Evolutionary conservation across 768 basidiomycete genomes (phyloP).

Genomic region (Exsudoporus frostii): DNA sequence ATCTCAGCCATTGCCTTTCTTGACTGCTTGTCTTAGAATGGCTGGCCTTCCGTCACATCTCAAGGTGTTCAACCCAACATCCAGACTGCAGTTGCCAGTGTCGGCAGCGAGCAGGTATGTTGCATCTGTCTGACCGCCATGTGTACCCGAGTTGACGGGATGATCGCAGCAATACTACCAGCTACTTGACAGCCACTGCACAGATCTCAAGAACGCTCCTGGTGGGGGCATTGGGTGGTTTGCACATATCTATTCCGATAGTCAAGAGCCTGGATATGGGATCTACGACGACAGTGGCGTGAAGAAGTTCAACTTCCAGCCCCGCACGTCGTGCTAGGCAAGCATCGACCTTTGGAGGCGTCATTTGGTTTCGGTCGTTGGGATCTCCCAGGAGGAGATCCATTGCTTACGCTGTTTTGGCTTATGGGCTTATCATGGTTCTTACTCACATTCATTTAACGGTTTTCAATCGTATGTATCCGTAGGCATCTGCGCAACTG

Average conservation of each 20-base stretch:
- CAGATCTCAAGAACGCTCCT: slow-evolving; percentile 53
- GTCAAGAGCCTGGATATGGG: slow-evolving; percentile 66
- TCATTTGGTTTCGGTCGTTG: neutral
- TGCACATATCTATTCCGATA: slow-evolving; percentile 73
- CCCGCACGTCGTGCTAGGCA: slow-evolving; percentile 54
- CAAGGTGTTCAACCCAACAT: slow-evolving; percentile 64
- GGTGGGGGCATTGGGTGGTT: slow-evolving; percentile 79
- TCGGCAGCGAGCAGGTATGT: slow-evolving; percentile 59
- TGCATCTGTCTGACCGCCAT: neutral
- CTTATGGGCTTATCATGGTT: neutral
- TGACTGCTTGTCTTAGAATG: slow-evolving; percentile 48
- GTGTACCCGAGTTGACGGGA: neutral
- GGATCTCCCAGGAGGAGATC: neutral
- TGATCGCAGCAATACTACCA: slow-evolving; percentile 47
- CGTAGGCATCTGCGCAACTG: neutral
- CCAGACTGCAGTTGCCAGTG: slow-evolving; percentile 53
- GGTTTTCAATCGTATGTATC: slow-evolving; percentile 3
- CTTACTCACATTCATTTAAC: neutral
- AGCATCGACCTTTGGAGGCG: neutral
- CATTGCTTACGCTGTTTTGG: neutral
- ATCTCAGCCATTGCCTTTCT: neutral
- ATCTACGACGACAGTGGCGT: slow-evolving; percentile 49
- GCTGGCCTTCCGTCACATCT: slow-evolving; percentile 71
- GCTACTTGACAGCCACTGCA: slow-evolving; percentile 62
- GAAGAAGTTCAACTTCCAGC: slow-evolving; percentile 63